Base-by-base conservation (phyloP, 306 rosid genomes). In the Hylodesmum podocarpum region DNA sequence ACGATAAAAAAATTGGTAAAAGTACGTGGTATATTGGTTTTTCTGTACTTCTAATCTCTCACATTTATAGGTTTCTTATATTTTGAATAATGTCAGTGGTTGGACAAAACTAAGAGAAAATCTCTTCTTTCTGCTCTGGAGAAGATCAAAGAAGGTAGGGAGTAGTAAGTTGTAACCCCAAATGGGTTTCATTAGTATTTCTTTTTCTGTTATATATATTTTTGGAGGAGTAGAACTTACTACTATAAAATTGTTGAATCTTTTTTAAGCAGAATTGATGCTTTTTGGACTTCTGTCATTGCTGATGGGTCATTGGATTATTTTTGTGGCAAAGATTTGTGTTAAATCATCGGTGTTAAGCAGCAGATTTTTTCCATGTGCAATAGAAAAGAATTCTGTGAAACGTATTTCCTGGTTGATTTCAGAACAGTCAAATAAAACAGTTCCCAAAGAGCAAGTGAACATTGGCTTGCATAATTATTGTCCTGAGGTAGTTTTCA, bases 251-350 rank as follows among this genome's bases (percentile, higher is more conserved):
- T 25, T 68, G 44, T 67, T 54, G 29, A 54, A 15, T 29, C 77
- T 13, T 22, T 88, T 36, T 80, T 61, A 82, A 81, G 72, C 91
- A 95, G 98, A 95, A 81, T 78, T 95, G 31, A 92, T 92, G 93
- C 93, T 92, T 33, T 90, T 95, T 82, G 98, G 98, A 70, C 87
- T 95, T 51, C 74, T 92, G 43, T 95, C 98, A 18, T 80, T 95
- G 82, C 53, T 92, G 87, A 92, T 95, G 98, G 95, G 98, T 13
- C 97, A 95, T 79, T 92, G 96, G 96, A 92, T 85, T 66, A 31
- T 83, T 50, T 82, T 79, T 72, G 93, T 95, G 83, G 96, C 98
- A 43, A 90, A 88, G 89, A 89, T 95, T 86, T 92, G 98, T 53
- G 87, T 95, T 3, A 87, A 90, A 67, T 77, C 97, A 4, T 88